Evolutionary conservation across 129 eudicot species (phyloP).

Genomic region (Logfia minima): DNA sequence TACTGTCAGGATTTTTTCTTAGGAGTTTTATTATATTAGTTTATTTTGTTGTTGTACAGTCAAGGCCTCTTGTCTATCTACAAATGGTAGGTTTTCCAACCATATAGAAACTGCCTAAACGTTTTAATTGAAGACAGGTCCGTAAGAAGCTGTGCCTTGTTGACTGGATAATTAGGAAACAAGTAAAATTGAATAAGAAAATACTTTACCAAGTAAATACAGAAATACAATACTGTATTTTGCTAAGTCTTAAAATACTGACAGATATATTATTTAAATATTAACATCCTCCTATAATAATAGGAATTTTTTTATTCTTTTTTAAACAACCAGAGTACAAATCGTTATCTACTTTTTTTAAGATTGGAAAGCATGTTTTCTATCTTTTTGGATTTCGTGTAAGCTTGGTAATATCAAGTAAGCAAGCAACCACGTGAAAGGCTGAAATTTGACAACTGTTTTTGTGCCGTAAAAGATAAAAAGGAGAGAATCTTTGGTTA

Average conservation of each 20-base stretch:
- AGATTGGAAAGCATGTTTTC: constrained; percentile 2
- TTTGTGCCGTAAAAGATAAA: constrained; percentile 23
- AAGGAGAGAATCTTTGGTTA: constrained; percentile 34
- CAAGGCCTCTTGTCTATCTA: not conserved
- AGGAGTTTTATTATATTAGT: not conserved
- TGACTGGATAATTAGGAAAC: not conserved
- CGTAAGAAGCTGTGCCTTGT: not conserved
- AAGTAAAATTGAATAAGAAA: not conserved
- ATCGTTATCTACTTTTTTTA: not conserved
- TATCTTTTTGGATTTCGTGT: constrained; percentile 29
- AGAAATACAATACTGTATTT: not conserved
- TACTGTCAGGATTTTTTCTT: not conserved
- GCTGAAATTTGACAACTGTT: constrained; percentile 37
- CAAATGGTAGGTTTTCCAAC: constrained; percentile 6
- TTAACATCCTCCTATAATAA: not conserved
- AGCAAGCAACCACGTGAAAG: constrained; percentile 38
- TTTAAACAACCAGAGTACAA: not conserved
- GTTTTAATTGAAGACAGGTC: not conserved
- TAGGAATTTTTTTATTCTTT: too few relatives aligned
- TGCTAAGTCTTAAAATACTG: not conserved
- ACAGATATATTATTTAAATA: too few relatives aligned
- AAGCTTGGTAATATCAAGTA: constrained; percentile 20
- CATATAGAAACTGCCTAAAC: not conserved
- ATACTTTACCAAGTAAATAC: not conserved
- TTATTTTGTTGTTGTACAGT: not conserved